Conservation (phyloP, 371 early-diverging fungal genomes). For the Basidiobolus heterosporus region DNA sequence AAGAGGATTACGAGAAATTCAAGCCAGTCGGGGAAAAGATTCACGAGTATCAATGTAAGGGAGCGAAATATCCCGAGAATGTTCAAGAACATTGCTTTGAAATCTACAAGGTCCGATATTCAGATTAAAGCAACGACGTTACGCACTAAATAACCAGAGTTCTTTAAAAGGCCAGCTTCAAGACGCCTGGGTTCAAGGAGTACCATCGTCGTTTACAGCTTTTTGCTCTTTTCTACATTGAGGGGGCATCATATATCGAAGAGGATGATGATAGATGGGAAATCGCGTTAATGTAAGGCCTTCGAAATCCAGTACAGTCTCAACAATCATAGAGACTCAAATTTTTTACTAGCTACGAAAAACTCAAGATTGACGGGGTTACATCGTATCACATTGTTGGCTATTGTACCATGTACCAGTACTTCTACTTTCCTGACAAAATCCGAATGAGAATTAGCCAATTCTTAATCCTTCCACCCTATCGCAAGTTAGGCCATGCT, state of each 20-base stretch:
- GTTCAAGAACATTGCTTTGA: constrained; percentile 35
- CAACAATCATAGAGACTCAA: not conserved
- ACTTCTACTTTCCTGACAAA: constrained; percentile 64
- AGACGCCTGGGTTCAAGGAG: constrained; percentile 38
- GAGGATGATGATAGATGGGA: constrained; percentile 74
- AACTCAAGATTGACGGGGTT: constrained; percentile 2
- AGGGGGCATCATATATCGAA: constrained; percentile 78
- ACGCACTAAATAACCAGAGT: not conserved
- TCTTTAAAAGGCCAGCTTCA: constrained; percentile 26
- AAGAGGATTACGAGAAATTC: constrained; percentile 35
- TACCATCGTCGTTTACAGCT: constrained; percentile 63
- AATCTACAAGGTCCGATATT: constrained; percentile 37
- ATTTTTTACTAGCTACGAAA: constrained; percentile 5
- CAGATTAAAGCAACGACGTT: not conserved
- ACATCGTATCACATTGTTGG: constrained; percentile 55
- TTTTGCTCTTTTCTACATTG: constrained; percentile 70
- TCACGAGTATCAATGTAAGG: constrained; percentile 26
- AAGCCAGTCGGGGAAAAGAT: constrained; percentile 54
- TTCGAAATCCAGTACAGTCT: not conserved
- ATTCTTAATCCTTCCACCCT: constrained; percentile 78
- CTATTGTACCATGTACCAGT: constrained; percentile 63
- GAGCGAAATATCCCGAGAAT: constrained; percentile 9
- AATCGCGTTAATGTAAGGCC: constrained; percentile 39
- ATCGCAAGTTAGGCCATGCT: constrained; percentile 70
- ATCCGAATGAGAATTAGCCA: constrained; percentile 73